A percentile compares a stretch with the other conserved stretches of the same genome.
Conservation (phyloP, 2,329 filamentous ascomycete genomes). For the Tolypocladium album region DNA sequence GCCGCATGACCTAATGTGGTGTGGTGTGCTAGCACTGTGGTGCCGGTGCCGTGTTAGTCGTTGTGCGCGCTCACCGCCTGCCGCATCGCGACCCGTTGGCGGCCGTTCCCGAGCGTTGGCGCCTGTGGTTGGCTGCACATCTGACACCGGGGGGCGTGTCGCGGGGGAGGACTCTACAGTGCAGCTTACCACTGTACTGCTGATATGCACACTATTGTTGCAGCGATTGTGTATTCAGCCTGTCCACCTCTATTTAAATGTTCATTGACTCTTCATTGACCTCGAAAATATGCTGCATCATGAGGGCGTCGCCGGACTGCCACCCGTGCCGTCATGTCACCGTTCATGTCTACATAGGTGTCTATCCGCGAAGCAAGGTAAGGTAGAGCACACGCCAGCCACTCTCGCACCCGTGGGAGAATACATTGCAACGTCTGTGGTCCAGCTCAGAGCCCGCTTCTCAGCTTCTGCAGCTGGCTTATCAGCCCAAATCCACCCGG, state of each 20-base stretch:
- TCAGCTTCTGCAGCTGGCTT: constrained; percentile 51
- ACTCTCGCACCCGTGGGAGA: background rate
- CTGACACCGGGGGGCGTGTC: background rate
- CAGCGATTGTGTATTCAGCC: no score
- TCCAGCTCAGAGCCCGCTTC: constrained; percentile 35
- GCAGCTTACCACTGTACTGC: no score
- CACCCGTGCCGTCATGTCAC: background rate
- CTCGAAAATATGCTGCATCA: background rate
- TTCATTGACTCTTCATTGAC: no score
- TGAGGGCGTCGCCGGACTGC: background rate
- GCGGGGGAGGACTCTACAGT: no score
- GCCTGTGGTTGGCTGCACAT: constrained; percentile 3
- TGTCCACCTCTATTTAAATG: background rate
- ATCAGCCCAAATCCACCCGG: constrained; percentile 48
- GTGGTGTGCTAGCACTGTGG: background rate
- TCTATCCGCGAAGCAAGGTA: background rate
- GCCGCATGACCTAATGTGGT: background rate
- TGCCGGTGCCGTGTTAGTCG: constrained; percentile 6
- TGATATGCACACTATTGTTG: no score
- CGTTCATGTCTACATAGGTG: no score
- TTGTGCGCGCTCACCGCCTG: constrained; percentile 9
- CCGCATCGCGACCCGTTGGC: constrained; percentile 1
- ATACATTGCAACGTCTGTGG: background rate
- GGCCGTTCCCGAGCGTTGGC: constrained; percentile 1
- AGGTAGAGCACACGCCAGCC: background rate